Percentiles rank a stretch among this genome's conserved stretches.
Conservation (phyloP, 352 stramenopile genomes). For the Pythium aquatile region DNA sequence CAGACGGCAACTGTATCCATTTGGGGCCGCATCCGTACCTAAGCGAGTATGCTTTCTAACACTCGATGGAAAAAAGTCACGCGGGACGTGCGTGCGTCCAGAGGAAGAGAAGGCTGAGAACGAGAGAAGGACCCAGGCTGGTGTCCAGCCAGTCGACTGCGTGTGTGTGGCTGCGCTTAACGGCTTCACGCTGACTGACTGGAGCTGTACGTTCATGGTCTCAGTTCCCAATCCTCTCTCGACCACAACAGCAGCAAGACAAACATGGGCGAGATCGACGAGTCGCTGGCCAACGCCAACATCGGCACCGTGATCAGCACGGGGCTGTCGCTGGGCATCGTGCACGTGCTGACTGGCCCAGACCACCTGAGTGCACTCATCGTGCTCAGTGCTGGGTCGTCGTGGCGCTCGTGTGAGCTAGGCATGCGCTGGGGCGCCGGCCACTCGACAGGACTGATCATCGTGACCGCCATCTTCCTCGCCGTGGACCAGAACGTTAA, state of each 20-base stretch:
- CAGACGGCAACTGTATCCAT: background rate
- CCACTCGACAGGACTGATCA: slow-evolving; percentile 77
- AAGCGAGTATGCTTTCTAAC: background rate
- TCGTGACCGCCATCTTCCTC: slow-evolving; percentile 63
- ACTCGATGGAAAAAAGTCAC: background rate
- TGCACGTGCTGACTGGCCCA: slow-evolving; percentile 65
- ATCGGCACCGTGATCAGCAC: slow-evolving; percentile 46
- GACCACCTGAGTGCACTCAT: slow-evolving; percentile 89
- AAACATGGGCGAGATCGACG: slow-evolving; percentile 38
- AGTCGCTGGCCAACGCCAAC: slow-evolving; percentile 33
- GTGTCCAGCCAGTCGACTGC: background rate
- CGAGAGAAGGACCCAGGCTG: background rate
- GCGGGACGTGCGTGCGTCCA: background rate
- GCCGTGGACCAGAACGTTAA: slow-evolving; percentile 40
- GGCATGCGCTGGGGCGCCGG: slow-evolving; percentile 85
- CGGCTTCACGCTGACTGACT: background rate
- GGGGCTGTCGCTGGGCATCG: slow-evolving; percentile 45
- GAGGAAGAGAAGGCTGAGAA: background rate
- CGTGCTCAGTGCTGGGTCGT: slow-evolving; percentile 76
- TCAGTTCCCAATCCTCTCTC: slow-evolving; percentile 15
- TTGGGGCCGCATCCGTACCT: background rate
- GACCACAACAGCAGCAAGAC: background rate
- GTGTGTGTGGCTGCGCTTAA: background rate
- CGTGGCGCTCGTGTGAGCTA: slow-evolving; percentile 64
- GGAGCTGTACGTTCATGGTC: background rate